phyloP scores from a whole-genome alignment of 257 asterid species.

The Solanum ossicruentum region DNA sequence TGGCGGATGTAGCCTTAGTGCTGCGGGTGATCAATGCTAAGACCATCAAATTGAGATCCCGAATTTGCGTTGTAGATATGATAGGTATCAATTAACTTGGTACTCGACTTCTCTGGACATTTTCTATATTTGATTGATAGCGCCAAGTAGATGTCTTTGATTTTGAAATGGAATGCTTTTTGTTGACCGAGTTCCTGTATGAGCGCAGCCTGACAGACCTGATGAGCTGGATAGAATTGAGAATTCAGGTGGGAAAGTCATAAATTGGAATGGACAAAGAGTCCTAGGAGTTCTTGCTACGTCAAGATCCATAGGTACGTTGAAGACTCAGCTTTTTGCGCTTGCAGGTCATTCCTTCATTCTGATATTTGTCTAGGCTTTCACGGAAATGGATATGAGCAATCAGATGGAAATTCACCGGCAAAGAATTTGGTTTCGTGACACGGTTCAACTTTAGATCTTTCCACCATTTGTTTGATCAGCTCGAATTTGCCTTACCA shows the following conservation, averaged over 20 bases:
- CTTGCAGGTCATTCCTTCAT: not conserved
- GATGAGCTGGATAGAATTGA: constrained; percentile 70
- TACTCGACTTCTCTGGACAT: not conserved
- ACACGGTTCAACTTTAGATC: not conserved
- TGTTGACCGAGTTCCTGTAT: not conserved
- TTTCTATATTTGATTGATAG: not conserved
- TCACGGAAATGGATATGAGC: not conserved
- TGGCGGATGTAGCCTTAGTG: not conserved
- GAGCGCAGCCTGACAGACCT: constrained; percentile 55
- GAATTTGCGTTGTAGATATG: not conserved
- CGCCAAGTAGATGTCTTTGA: not conserved
- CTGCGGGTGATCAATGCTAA: not conserved
- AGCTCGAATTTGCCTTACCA: not conserved
- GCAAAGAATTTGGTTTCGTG: not conserved
- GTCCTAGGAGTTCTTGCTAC: constrained; percentile 69
- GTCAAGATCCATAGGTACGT: constrained; percentile 62
- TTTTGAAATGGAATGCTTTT: not conserved
- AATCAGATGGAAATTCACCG: not conserved
- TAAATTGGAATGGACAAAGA: constrained; percentile 58
- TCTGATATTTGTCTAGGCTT: not conserved
- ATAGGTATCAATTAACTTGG: not conserved
- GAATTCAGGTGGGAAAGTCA: constrained; percentile 55
- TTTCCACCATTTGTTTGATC: not conserved
- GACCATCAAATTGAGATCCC: not conserved
- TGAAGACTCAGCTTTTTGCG: not conserved